Evolutionary conservation across 805 yeast genomes (phyloP), one percentile per base, ranked within the genome.

Genomic region (Wickerhamiella bombiphila): DNA sequence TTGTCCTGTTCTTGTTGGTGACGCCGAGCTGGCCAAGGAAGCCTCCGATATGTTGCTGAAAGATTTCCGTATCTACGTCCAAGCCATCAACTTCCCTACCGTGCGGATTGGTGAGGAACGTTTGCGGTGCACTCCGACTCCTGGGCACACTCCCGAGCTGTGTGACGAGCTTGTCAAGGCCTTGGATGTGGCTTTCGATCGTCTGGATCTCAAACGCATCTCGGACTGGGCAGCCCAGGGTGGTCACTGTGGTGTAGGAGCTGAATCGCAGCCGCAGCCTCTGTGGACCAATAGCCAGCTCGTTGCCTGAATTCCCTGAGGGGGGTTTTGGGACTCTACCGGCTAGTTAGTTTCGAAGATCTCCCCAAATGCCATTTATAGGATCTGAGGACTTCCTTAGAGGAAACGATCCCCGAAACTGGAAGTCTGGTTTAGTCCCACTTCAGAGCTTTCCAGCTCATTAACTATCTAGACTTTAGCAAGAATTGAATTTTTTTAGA

Each of bases 21-120:
- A 85, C 55, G 95, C 99, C 7, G 79, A 76, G 36, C 76, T 78
- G 47, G 96, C 97, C 39, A 88, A 88, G 59, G 65, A 65, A 42
- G 97, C 97, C 7, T 80, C 94, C 17, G 98, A 91, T 58, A 58
- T 80, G 58, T 72, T 91, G 54, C 74, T 91, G 67, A 70, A 78
- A 46, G 74, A 80, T 51, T 80, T 85, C 63, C 69, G 72, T 47
- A 86, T 91, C 57, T 91, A 91, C 55, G 98, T 93, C 33, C 99
- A 91, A 65, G 95, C 97, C 34, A 91, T 91, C 59, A 91, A 91
- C 65, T 91, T 79, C 74, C 99, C 99, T 43, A 91, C 98, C 18
- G 98, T 91, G 43, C 78, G 95, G 15, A 75, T 80, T 49, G 98
- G 98, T 43, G 78, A 85, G 47, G 99, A 91, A 65, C 76, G 98